Evolutionary conservation across 495 filamentous ascomycete species (phyloP).

Genomic region (Oidiodendron maius): DNA sequence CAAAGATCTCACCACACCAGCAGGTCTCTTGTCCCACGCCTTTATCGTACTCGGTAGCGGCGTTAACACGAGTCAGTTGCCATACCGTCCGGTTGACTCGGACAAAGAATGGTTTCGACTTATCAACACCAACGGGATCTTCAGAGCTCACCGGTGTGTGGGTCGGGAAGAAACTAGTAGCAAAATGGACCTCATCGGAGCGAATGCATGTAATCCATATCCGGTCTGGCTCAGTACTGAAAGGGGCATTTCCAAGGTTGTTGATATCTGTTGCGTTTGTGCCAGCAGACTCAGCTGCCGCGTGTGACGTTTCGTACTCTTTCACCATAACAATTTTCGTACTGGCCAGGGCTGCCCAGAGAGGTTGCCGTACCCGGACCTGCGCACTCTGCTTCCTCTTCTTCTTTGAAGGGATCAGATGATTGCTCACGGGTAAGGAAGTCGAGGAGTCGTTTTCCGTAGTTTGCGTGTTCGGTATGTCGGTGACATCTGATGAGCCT

Average conservation of each 20-base stretch:
- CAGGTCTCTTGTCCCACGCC: constrained; percentile 34
- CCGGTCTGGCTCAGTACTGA: constrained; percentile 62
- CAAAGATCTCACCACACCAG: constrained; percentile 84
- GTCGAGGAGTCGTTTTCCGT: constrained; percentile 15
- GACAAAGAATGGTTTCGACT: constrained; percentile 74
- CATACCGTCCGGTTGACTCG: constrained; percentile 84
- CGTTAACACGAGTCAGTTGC: constrained; percentile 71
- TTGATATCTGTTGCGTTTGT: constrained; percentile 70
- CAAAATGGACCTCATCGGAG: constrained; percentile 76
- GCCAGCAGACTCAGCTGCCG: constrained; percentile 64
- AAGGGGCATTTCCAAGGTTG: constrained; percentile 74
- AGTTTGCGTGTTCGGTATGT: constrained; percentile 7
- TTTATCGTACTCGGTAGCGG: constrained; percentile 34
- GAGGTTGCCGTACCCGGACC: constrained; percentile 81
- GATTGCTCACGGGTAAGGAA: constrained; percentile 12
- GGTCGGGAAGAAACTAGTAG: constrained; percentile 58
- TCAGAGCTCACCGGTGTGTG: constrained; percentile 17
- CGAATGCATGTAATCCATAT: constrained; percentile 86
- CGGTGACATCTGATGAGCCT: constrained; percentile 22
- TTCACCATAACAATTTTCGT: constrained; percentile 92
- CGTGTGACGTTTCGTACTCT: constrained; percentile 83
- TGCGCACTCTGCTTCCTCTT: constrained; percentile 83
- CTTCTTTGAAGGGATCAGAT: constrained; percentile 49
- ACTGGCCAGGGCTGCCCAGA: constrained; percentile 91
- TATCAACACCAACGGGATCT: constrained; percentile 48